Conservation (phyloP, 805 yeast genomes). For the Candida sakaeoensis region DNA sequence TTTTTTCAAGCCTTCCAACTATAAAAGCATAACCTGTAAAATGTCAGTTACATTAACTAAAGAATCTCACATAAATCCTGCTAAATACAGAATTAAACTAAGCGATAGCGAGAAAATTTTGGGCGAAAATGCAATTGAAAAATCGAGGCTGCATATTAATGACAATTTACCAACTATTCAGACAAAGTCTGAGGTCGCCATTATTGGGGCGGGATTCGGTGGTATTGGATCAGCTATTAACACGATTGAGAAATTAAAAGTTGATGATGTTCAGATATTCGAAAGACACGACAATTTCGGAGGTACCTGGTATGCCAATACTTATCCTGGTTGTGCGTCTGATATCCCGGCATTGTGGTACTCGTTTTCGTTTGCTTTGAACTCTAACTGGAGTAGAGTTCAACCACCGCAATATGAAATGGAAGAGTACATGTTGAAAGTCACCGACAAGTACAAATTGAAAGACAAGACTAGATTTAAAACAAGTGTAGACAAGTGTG, state of each 20-base stretch:
- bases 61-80: conserved; percentile 24
- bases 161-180: conserved; percentile 15
- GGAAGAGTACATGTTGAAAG: conserved; percentile 36
- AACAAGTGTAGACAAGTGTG: conserved; percentile 5
- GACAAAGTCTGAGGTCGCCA: conserved; percentile 27
- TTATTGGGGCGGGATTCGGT: conserved; percentile 40
- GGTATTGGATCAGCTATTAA: conserved; percentile 34
- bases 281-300: conserved; percentile 39
- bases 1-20: neutral
- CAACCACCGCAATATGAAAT: conserved; percentile 42
- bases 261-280: conserved; percentile 28
- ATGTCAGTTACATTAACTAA: conserved; percentile 17
- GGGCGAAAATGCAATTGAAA: conserved; percentile 17
- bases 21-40: neutral
- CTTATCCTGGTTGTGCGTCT: conserved; percentile 44
- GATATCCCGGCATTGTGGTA: conserved; percentile 34
- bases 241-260: conserved; percentile 22
- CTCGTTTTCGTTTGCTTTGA: conserved; percentile 18
- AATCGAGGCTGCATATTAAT: neutral
- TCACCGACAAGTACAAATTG: conserved; percentile 27
- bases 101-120: conserved; percentile 25
- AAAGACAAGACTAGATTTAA: conserved; percentile 8
- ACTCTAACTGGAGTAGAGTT: conserved; percentile 29
- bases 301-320: conserved; percentile 45
- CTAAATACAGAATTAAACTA: conserved; percentile 24